Evolutionary conservation across 768 basidiomycete genomes (phyloP).

Genomic region (Tricholoma furcatifolium): DNA sequence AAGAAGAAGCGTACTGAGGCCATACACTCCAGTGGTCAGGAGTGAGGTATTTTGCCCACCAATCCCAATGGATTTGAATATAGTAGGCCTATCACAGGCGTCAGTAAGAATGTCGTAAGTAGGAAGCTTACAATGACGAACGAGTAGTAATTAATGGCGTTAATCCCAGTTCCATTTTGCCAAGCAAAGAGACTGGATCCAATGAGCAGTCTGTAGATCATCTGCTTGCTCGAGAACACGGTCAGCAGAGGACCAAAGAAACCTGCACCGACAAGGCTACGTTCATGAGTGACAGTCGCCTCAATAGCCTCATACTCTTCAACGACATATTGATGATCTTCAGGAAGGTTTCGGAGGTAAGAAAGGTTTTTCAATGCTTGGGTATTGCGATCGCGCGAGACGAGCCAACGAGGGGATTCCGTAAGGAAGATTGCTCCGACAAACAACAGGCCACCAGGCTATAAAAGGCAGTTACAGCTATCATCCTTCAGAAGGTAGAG

Average conservation of each 20-base stretch:
- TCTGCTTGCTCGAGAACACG: slow-evolving; percentile 25
- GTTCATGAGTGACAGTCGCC: slow-evolving; percentile 30
- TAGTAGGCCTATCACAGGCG: slow-evolving; percentile 33
- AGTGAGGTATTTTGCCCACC: slow-evolving; percentile 32
- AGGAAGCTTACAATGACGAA: slow-evolving; percentile 3
- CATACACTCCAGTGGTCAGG: slow-evolving; percentile 50
- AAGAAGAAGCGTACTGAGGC: slow-evolving; percentile 34
- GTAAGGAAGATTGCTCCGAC: slow-evolving; percentile 30
- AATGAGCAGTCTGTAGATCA: slow-evolving; percentile 34
- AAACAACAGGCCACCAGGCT: slow-evolving; percentile 34
- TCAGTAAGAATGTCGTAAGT: neutral
- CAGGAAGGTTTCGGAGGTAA: slow-evolving; percentile 30
- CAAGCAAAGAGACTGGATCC: slow-evolving; percentile 39
- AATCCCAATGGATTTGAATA: slow-evolving; percentile 47
- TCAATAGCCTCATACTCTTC: slow-evolving; percentile 33
- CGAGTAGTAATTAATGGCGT: slow-evolving; percentile 45
- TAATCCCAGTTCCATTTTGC: slow-evolving; percentile 48
- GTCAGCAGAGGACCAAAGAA: slow-evolving; percentile 31
- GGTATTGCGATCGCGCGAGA: slow-evolving; percentile 31
- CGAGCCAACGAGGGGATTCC: slow-evolving; percentile 38
- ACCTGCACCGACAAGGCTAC: slow-evolving; percentile 31
- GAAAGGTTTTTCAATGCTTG: slow-evolving; percentile 31
- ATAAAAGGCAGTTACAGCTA: neutral
- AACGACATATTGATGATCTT: slow-evolving; percentile 26
- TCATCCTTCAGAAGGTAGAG: neutral